These are phyloP conservation scores for Neophaeococcomyces mojaviensis DNA, from an alignment of 2,329 filamentous ascomycete species.

Conservation along the genomic window DNA sequence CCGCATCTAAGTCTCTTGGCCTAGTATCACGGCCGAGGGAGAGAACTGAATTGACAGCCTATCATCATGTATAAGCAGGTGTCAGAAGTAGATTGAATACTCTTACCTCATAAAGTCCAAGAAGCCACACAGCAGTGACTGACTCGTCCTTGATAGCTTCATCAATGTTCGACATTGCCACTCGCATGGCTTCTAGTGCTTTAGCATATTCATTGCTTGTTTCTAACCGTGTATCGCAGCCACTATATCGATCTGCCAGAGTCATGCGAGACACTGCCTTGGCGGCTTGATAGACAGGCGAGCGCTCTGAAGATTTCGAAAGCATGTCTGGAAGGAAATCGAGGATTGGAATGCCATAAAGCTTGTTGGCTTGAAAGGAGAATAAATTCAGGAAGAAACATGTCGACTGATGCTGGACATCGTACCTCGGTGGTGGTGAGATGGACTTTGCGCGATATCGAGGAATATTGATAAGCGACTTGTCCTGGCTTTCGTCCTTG, in stretches of 20 bases:
- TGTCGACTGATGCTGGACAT: slow-evolving; percentile 20
- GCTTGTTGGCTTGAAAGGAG: slow-evolving; percentile 18
- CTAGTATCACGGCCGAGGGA: slow-evolving; percentile 12
- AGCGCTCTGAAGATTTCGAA: slow-evolving; percentile 9
- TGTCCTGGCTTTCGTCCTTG: slow-evolving; percentile 3
- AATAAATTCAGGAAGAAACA: slow-evolving; percentile 23
- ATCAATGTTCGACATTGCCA: slow-evolving; percentile 14
- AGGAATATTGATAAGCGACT: neutral
- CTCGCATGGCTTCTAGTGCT: slow-evolving; percentile 14
- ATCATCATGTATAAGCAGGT: neutral
- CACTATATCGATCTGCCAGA: slow-evolving; percentile 20
- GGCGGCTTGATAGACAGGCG: slow-evolving; percentile 14
- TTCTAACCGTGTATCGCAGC: slow-evolving; percentile 18
- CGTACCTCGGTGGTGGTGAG: slow-evolving; percentile 15
- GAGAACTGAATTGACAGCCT: slow-evolving; percentile 18
- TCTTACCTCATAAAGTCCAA: slow-evolving; percentile 20
- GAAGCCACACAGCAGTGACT: slow-evolving; percentile 20
- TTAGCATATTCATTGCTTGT: slow-evolving; percentile 17
- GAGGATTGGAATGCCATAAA: slow-evolving; percentile 20
- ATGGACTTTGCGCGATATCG: slow-evolving; percentile 1
- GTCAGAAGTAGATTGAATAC: neutral
- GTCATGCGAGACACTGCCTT: slow-evolving; percentile 21
- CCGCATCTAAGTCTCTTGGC: slow-evolving; percentile 10
- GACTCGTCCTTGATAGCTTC: slow-evolving; percentile 19
- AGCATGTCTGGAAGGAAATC: slow-evolving; percentile 20